Conservation (phyloP, 1,284 basidiomycete genomes). For the Microbotryomycetes sp. region DNA sequence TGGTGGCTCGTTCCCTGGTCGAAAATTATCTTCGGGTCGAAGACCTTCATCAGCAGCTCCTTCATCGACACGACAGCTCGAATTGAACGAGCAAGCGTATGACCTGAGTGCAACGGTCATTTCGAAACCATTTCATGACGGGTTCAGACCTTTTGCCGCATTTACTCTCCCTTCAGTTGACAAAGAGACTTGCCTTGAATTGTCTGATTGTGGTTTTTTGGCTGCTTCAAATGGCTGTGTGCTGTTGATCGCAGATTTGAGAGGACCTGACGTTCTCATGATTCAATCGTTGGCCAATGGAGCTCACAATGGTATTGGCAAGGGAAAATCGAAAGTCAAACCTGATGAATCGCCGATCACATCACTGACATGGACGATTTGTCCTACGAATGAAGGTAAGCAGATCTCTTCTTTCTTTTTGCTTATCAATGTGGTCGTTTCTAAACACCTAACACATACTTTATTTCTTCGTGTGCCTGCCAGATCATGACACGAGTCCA, state of each 20-base stretch:
- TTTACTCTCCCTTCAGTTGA: conserved; percentile 12
- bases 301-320: conserved; percentile 38
- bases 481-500: conserved; percentile 41
- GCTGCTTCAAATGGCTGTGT: conserved; percentile 55
- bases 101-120: conserved; percentile 45
- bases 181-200: conserved; percentile 4
- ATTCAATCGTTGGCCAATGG: conserved; percentile 46
- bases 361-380: conserved; percentile 61
- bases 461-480: neutral
- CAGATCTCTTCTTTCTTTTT: neutral
- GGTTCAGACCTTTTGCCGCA: conserved; percentile 58
- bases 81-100: neutral
- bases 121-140: conserved; percentile 56
- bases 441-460: neutral
- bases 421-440: neutral
- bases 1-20: neutral
- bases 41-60: neutral
- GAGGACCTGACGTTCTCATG: conserved; percentile 59
- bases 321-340: conserved; percentile 42
- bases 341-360: conserved; percentile 46
- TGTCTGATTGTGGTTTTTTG: conserved; percentile 28
- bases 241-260: conserved; percentile 61
- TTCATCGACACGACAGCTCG: neutral
- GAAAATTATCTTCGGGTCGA: neutral
- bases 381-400: conserved; percentile 52